These are phyloP conservation scores for Lotmaria passim DNA, from an alignment of 208 protist genomes.

Conservation along the genomic window DNA sequence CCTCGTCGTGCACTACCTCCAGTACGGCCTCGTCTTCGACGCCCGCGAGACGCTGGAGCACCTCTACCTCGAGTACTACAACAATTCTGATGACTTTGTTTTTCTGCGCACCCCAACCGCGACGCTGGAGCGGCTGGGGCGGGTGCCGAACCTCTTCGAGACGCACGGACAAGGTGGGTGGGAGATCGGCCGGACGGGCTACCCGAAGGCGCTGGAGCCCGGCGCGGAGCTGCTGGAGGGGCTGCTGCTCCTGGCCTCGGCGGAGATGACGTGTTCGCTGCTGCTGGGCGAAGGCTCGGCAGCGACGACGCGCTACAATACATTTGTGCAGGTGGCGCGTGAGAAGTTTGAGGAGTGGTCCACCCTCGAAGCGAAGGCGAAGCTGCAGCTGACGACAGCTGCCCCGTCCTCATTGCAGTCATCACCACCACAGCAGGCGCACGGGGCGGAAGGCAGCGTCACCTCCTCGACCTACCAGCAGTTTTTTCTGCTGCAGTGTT, in stretches of 20 bases:
- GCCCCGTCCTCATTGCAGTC: neutral
- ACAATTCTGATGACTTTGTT: constrained; percentile 85
- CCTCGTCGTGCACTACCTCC: constrained; percentile 74
- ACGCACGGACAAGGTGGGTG: constrained; percentile 26
- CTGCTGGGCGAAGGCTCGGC: constrained; percentile 43
- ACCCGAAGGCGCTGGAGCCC: constrained; percentile 52
- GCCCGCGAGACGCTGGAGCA: constrained; percentile 47
- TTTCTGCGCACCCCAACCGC: constrained; percentile 38
- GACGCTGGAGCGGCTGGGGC: constrained; percentile 63
- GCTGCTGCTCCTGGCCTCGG: constrained; percentile 61
- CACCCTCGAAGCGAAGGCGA: constrained; percentile 11
- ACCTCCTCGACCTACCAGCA: constrained; percentile 41
- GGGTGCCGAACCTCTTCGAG: constrained; percentile 61
- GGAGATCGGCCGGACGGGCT: constrained; percentile 30
- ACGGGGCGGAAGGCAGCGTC: neutral
- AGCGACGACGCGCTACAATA: constrained; percentile 46
- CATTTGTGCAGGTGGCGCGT: constrained; percentile 62
- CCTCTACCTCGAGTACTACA: constrained; percentile 85
- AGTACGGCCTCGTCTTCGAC: constrained; percentile 71
- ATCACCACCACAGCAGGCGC: neutral
- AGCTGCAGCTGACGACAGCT: neutral
- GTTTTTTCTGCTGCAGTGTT: constrained; percentile 72
- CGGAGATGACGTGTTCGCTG: constrained; percentile 63
- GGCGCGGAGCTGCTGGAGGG: constrained; percentile 66
- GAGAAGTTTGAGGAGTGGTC: constrained; percentile 77